Base-by-base conservation (phyloP, 2,329 filamentous ascomycete genomes). In the Pseudofabraea citricarpa region DNA sequence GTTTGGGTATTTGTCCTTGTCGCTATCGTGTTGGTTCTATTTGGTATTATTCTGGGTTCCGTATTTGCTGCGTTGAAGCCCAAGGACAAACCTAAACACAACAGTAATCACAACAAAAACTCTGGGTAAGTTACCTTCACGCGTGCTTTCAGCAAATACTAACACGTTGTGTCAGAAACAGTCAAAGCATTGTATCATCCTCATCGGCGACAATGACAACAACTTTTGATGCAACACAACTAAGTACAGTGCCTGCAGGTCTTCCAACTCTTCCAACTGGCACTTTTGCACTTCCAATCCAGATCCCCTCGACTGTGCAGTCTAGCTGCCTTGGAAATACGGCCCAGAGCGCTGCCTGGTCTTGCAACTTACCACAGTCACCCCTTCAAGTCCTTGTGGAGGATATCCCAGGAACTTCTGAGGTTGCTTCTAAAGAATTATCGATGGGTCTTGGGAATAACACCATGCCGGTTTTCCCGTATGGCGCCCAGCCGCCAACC, bases 401-500 rank as follows among this genome's bases (percentile, higher is more conserved):
- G n/a, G 23, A 40, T 4, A 32, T 57, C n/a, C 32, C 29, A 8
- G 46, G 43, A 35, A 4, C 51, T 58, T 8, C 54, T 57, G 10
- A 59, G 61, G 6, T 35, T 44, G 2, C 48, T 59, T 24, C 35
- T 12, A 66, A 55, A 31, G 53, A 59, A 46, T 42, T 56, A 5
- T 50, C 44, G 15, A 59, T 72, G 10, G 52, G 56, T 5, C 66
- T 71, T 41, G 58, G 62, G 10, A 64, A 68, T 13, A 59, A 68
- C 44, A 55, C 61, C 13, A 54, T 66, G 9, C 53, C 57, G 6
- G 57, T 61, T 3, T 71, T 80, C 44, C 67, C 69, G 19, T 85
- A 85, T 55, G 82, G 82, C 12, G 69, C 79, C 3, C 81, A 85
- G 56, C 65, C 73, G n/a, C 79, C 79, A 1, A 58, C 69, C 22